Base-by-base conservation (phyloP, 805 yeast genomes). In the Ogataea paraovalis region DNA sequence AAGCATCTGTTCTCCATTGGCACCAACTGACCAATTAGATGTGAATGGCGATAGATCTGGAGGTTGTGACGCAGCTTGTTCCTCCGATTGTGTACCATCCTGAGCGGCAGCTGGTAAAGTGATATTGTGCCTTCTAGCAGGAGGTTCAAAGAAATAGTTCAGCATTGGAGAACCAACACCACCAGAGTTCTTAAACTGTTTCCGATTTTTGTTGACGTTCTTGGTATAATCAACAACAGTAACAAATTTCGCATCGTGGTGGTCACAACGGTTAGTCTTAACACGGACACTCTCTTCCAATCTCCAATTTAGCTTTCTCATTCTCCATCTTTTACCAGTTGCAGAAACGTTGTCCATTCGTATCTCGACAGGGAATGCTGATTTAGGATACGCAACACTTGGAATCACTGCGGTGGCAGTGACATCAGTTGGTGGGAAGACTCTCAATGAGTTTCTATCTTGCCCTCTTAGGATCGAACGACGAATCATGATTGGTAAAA, bases 401-500 rank as follows among this genome's bases (percentile, higher is more conserved):
- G 99, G 99, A 43, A 94, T 71, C 14, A 83, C 85, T 8, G 96
- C 94, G 23, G 85, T 80, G 6, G 96, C 95, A 2, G 89, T 83
- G 33, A 94, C 83, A 39, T 85, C 87, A 0, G 98, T 92, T 7
- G 99, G 98, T 1, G 99, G 99, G 66, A 94, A 94, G 1, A 94
- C 87, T 51, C 99, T 77, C 34, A 89, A 69, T 1, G 96, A 87
- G 60, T 87, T 88, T 56, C 90, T 75, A 62, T 91, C 97, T 2
- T 87, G 87, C 6, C 94, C 92, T 41, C 88, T 72, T 21, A 87
- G 64, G 27, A 92, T 79, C 48, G 95, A 85, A 57, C 99, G 76
- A 40, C 85, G 75, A 2, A 94, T 73, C 54, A 83, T 76, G 8
- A 94, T 64, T 0, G 96, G 95, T 49, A 87, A 68, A 2, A 69